Evolutionary conservation across 1,284 basidiomycete species (phyloP).

Genomic region (Tremellales sp.): DNA sequence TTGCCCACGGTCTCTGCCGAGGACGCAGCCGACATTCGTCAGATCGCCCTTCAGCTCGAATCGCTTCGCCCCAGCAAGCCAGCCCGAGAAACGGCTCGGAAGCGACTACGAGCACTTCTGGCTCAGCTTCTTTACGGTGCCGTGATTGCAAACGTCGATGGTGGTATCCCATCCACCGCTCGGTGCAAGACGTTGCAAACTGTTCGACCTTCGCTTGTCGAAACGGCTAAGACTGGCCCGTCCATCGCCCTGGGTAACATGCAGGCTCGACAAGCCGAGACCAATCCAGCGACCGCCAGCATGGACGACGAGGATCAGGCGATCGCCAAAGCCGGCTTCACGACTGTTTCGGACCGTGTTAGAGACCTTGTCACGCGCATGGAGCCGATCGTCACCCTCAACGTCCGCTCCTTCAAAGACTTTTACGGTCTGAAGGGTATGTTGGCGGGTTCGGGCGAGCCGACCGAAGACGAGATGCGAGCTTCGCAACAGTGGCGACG

Average conservation of each 20-base stretch:
- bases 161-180: no score
- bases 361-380: background rate
- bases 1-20: background rate
- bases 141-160: no score
- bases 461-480: background rate
- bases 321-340: no score
- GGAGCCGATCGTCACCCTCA: background rate
- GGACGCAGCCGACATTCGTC: no score
- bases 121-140: no score
- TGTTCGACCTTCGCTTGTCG: background rate
- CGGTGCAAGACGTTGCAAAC: no score
- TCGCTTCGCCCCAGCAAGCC: no score
- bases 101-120: no score
- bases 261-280: background rate
- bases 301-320: background rate
- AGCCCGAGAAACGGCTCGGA: no score
- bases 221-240: no score
- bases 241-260: background rate
- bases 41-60: no score
- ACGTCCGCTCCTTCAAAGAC: background rate
- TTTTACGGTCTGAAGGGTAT: background rate
- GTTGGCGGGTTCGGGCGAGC: conserved; percentile 48
- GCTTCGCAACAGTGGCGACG: background rate
- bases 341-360: background rate
- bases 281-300: background rate